phyloP scores from a whole-genome alignment of 2,329 filamentous ascomycete genomes.

The Stylonectria norvegica region DNA sequence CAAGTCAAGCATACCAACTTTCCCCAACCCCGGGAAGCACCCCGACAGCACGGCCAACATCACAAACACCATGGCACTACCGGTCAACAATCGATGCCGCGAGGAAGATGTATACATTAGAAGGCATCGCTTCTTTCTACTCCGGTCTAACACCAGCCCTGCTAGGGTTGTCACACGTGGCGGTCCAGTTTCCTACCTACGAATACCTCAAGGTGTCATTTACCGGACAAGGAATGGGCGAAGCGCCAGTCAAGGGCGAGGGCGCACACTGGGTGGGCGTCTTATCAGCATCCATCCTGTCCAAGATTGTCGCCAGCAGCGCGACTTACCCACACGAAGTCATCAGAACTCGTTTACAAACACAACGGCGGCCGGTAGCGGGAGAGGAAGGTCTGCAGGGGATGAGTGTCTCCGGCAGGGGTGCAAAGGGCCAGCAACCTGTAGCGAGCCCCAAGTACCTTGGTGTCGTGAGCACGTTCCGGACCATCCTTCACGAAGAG shows the following conservation, averaged over 20 bases:
- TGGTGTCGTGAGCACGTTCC: constrained; percentile 77
- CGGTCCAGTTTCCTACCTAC: constrained; percentile 95
- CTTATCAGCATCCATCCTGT: constrained; percentile 82
- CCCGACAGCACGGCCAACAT: constrained; percentile 51
- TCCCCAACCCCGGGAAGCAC: constrained; percentile 50
- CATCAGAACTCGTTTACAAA: constrained; percentile 87
- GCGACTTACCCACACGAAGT: constrained; percentile 98
- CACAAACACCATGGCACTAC: constrained; percentile 84
- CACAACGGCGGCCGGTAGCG: constrained; percentile 72
- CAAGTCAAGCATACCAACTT: constrained; percentile 42
- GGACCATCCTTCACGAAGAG: constrained; percentile 83
- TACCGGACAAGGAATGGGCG: constrained; percentile 84
- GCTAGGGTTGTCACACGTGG: constrained; percentile 88
- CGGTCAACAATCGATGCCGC: constrained; percentile 85
- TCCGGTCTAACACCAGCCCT: constrained; percentile 90
- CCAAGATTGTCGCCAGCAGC: constrained; percentile 90
- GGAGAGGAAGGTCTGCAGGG: constrained; percentile 52
- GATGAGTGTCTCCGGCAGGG: constrained; percentile 41
- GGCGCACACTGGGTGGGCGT: constrained; percentile 77
- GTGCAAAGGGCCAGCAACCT: constrained; percentile 26
- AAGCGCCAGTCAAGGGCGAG: constrained; percentile 41
- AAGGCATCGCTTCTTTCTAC: constrained; percentile 89
- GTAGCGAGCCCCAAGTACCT: constrained; percentile 57
- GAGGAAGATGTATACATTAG: constrained; percentile 89
- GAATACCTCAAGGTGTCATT: constrained; percentile 90